phyloP scores from a whole-genome alignment of 2,329 filamentous ascomycete species.

The Diplodia corticola region DNA sequence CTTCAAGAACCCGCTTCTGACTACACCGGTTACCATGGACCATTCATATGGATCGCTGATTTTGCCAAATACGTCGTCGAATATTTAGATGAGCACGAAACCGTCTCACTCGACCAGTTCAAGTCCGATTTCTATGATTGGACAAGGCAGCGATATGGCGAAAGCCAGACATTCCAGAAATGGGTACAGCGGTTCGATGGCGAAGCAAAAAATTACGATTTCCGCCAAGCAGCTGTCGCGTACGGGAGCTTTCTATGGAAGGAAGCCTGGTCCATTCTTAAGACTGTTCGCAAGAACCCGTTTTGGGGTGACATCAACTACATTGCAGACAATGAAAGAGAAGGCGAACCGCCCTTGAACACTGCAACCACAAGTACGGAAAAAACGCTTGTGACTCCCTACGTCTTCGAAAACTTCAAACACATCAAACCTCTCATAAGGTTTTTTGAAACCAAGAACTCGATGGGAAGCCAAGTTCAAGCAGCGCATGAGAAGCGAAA shows the following conservation, averaged over 20 bases:
- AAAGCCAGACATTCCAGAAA: constrained; percentile 44
- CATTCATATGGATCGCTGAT: constrained; percentile 71
- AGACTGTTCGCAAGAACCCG: constrained; percentile 29
- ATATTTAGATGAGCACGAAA: constrained; percentile 50
- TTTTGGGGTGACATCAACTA: constrained; percentile 55
- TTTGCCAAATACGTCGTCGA: constrained; percentile 72
- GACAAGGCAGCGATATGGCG: constrained; percentile 51
- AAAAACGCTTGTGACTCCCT: constrained; percentile 68
- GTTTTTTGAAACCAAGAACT: not conserved
- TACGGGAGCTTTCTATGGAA: constrained; percentile 66
- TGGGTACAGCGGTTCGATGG: constrained; percentile 56
- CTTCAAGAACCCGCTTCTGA: constrained; percentile 57
- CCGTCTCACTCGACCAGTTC: constrained; percentile 60
- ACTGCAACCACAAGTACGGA: constrained; percentile 18
- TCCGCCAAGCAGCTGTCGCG: constrained; percentile 60
- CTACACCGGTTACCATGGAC: constrained; percentile 62
- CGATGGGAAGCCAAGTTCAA: not conserved
- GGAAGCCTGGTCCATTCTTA: constrained; percentile 58
- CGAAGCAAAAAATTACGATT: constrained; percentile 53
- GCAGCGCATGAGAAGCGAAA: not conserved
- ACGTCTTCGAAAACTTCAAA: constrained; percentile 64
- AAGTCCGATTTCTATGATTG: constrained; percentile 58
- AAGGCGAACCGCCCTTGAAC: constrained; percentile 12
- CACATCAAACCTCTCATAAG: constrained; percentile 51
- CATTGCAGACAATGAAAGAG: not conserved